These are phyloP conservation scores for Ceratocystis huliohia DNA, from an alignment of 2,329 filamentous ascomycete species.

Conservation along the genomic window DNA sequence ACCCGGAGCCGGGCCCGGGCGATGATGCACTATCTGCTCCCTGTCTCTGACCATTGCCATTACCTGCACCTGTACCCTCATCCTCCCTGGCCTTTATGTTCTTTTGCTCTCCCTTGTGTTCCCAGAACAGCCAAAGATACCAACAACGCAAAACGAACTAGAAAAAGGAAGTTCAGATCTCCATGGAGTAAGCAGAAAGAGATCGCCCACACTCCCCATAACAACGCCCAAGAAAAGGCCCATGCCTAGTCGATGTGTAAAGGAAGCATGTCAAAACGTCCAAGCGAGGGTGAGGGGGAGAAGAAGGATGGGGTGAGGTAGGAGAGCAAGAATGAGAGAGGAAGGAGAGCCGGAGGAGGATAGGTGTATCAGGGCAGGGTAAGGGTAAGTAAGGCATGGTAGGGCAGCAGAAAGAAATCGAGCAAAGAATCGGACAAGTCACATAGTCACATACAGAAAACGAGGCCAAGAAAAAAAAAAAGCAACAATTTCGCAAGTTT, in stretches of 20 bases:
- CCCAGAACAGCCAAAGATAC: neutral
- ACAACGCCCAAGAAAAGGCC: too few species aligned
- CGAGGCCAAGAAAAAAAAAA: neutral
- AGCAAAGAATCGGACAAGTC: neutral
- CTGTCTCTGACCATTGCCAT: too few species aligned
- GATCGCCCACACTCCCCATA: neutral
- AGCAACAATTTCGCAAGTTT: neutral
- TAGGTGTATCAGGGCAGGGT: too few species aligned
- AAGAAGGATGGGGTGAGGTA: neutral
- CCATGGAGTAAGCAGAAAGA: neutral
- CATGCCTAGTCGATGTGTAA: neutral
- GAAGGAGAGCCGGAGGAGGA: neutral
- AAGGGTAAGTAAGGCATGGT: neutral
- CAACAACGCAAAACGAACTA: neutral
- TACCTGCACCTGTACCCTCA: too few species aligned
- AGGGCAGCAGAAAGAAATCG: neutral
- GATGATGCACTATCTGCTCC: too few species aligned
- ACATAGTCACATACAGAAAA: neutral
- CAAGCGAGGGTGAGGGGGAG: neutral
- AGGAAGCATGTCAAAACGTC: slow-evolving; percentile 6
- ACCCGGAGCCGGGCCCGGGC: too few species aligned
- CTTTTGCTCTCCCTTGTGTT: neutral
- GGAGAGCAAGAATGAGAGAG: neutral
- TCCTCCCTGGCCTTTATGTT: too few species aligned
- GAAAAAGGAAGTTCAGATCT: neutral